Evolutionary conservation across 352 stramenopile genomes (phyloP).

Genomic region (Phytopythium mirpurense): DNA sequence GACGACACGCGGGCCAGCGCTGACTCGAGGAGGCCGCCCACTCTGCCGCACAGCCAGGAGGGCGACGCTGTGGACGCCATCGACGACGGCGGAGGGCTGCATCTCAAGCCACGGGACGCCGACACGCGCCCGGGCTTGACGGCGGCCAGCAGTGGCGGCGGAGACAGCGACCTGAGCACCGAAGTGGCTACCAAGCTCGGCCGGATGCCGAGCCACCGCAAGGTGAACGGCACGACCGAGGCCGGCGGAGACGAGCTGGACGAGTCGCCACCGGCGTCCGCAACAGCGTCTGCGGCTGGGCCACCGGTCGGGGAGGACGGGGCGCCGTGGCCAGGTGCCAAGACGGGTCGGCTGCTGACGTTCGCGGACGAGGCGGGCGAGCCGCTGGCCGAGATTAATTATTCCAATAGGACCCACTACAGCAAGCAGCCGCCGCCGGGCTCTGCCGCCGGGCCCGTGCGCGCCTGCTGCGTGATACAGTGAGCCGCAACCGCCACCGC

Average conservation of each 20-base stretch:
- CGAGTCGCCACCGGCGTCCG: constrained; percentile 3
- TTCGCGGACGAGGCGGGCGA: constrained; percentile 69
- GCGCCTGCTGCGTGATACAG: constrained; percentile 45
- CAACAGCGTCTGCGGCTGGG: neutral
- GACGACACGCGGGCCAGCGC: constrained; percentile 9
- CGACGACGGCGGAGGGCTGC: constrained; percentile 11
- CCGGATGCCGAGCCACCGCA: constrained; percentile 11
- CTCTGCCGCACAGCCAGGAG: neutral
- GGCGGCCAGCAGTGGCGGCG: no score
- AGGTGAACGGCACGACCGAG: constrained; percentile 12
- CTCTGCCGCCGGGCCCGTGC: constrained; percentile 17
- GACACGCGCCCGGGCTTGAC: constrained; percentile 10
- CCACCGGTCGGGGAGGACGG: no score
- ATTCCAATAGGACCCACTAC: constrained; percentile 74
- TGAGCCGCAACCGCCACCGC: constrained; percentile 6
- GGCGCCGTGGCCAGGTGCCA: constrained; percentile 10
- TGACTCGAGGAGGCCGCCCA: neutral
- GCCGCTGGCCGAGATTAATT: constrained; percentile 51
- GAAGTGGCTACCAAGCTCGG: no score
- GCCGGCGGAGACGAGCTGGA: constrained; percentile 7
- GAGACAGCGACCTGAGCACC: no score
- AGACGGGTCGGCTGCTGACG: constrained; percentile 35
- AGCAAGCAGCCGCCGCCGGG: constrained; percentile 57
- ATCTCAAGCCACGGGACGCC: no score
- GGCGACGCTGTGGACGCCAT: constrained; percentile 10